Base-by-base conservation (phyloP, 1,284 basidiomycete genomes). In the Hypsizygus ulmarius region DNA sequence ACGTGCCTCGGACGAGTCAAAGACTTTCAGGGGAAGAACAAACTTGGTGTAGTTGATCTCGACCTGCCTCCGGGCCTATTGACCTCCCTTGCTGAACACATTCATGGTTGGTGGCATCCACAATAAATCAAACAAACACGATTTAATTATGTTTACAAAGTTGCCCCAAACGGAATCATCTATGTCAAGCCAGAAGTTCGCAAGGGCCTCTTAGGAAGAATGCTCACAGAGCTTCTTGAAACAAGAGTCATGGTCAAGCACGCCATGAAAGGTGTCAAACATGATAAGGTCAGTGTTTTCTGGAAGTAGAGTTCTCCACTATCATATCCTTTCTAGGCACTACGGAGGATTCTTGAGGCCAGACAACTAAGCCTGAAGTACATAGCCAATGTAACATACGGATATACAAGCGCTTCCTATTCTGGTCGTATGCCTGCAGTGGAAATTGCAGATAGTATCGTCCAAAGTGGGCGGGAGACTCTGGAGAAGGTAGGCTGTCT, bases 171-270 rank as follows among this genome's bases (percentile, higher is more conserved):
- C 59, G 96, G 96, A 0, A 85, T 97, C 56, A 81, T 97, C 66
- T 98, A 94, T 64, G 91, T 93, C 47, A 97, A 96, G 63, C 78
- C 84, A 0, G 75, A 80, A 34, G 86, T 98, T 3, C 81, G 96
- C 27, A 87, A 84, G 63, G 92, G 93, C 21, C 73, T 97, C 11
- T 72, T 99, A 9, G 84, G 85, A 3, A 86, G 95, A 57, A 98
- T 99, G 96, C 74, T 99, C 53, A 81, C 78, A 12, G 96, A 99
- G 68, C 75, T 99, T 4, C 72, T 99, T 50, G 92, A 97, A 47
- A 97, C 96, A n/a, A 78, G 97, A 42, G 90, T 97, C 5, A 98
- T 99, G 95, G 87, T 98, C 33, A 98, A 97, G 64, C 84, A 90
- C 54, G 90, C 90, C 1, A 96, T 97, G 92, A 97, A 97, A 65